These are phyloP conservation scores for Isochrysis galbana DNA, from an alignment of 78 protist genomes.

Conservation along the genomic window DNA sequence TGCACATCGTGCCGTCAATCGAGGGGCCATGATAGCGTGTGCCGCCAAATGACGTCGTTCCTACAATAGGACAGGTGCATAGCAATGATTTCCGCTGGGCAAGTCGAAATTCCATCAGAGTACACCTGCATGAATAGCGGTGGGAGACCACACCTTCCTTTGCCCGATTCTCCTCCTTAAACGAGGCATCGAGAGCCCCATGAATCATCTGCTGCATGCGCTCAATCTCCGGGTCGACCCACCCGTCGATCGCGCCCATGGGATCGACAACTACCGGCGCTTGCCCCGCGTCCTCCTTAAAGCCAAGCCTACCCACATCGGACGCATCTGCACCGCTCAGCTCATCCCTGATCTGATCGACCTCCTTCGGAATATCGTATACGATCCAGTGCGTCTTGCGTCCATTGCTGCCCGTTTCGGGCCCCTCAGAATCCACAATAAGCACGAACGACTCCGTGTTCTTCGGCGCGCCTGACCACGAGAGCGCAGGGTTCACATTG, in stretches of 20 bases:
- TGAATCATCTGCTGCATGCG: not conserved
- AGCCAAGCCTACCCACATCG: not conserved
- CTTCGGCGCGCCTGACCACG: not conserved
- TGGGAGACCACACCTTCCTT: not conserved
- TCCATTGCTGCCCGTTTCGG: too few relatives aligned
- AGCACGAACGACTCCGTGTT: not conserved
- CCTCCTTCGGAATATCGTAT: not conserved
- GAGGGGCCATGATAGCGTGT: not conserved
- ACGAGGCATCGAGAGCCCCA: not conserved
- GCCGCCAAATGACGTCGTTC: not conserved
- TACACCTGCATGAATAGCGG: too few relatives aligned
- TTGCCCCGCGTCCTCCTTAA: constrained; percentile 27
- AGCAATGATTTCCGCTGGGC: not conserved
- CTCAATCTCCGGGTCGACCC: not conserved
- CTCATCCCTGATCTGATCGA: not conserved
- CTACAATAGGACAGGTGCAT: not conserved
- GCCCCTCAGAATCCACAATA: not conserved
- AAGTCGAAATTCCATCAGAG: too few relatives aligned
- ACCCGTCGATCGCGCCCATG: not conserved
- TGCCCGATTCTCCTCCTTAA: not conserved
- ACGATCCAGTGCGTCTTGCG: not conserved
- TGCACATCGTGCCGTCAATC: not conserved
- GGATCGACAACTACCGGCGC: constrained; percentile 22
- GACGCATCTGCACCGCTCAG: not conserved
- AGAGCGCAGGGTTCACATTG: not conserved